Conservation (phyloP, 2,329 filamentous ascomycete species). For the Colletotrichum sp. region DNA sequence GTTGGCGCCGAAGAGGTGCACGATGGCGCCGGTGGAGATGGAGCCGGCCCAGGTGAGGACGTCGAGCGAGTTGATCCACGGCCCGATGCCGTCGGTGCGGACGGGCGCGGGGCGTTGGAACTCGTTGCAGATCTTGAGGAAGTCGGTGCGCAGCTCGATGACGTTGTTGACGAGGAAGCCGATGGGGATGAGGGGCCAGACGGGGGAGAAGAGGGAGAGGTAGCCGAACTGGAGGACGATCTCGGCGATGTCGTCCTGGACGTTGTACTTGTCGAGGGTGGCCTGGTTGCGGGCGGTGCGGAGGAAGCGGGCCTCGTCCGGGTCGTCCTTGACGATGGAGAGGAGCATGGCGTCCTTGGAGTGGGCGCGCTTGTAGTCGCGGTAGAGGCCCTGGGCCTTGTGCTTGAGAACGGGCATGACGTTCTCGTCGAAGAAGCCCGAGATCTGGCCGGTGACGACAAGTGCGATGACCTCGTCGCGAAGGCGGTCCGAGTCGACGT, state of each 20-base stretch:
- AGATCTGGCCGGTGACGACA: conserved; percentile 74
- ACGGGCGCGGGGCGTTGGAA: conserved; percentile 73
- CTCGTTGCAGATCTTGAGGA: conserved; percentile 77
- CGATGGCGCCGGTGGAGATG: conserved; percentile 73
- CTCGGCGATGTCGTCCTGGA: conserved; percentile 75
- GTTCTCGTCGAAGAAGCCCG: conserved; percentile 75
- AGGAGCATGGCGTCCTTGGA: conserved; percentile 49
- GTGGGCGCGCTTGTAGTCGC: conserved; percentile 38
- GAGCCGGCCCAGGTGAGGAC: conserved; percentile 77
- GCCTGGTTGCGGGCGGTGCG: conserved; percentile 69
- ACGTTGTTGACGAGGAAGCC: conserved; percentile 80
- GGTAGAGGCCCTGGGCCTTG: conserved; percentile 52
- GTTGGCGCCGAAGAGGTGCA: conserved; percentile 72
- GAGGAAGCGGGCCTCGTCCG: conserved; percentile 69
- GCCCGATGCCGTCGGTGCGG: conserved; percentile 75
- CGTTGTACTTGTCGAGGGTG: conserved; percentile 72
- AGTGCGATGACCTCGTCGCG: conserved; percentile 78
- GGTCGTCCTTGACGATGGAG: conserved; percentile 57
- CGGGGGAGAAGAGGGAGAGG: conserved; percentile 73
- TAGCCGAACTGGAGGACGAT: conserved; percentile 79
- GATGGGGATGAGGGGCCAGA: conserved; percentile 76
- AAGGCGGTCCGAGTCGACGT: conserved; percentile 69
- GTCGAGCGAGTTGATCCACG: conserved; percentile 72
- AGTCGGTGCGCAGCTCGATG: conserved; percentile 78
- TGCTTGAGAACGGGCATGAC: conserved; percentile 73